Conservation (phyloP, 129 eudicot species). For the Chrysanthemum makinoi region DNA sequence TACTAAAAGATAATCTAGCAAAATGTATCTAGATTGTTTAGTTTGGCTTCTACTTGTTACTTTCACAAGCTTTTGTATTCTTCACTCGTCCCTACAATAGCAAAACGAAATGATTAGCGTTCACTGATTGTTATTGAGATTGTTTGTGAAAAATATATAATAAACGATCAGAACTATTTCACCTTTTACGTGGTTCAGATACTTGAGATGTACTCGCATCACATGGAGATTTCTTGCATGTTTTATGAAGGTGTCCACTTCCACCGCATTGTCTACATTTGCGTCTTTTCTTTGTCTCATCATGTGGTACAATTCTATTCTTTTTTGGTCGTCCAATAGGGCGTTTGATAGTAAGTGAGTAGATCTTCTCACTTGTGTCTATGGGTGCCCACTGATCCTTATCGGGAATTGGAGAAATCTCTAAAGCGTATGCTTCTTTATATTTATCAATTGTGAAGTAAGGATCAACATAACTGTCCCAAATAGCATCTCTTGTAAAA, state of each 20-base stretch:
- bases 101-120: too few relatives aligned
- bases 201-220: not conserved
- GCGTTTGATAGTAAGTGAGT: not conserved
- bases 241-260: not conserved
- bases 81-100: too few relatives aligned
- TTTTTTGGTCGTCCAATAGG: not conserved
- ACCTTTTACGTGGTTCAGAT: not conserved
- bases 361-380: not conserved
- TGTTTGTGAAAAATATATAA: too few relatives aligned
- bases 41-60: too few relatives aligned
- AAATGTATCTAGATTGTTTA: too few relatives aligned
- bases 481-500: not conserved
- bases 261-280: not conserved
- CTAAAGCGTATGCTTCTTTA: conserved; percentile 2
- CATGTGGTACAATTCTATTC: not conserved
- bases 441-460: not conserved
- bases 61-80: too few relatives aligned
- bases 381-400: not conserved
- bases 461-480: not conserved
- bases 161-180: not conserved
- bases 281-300: not conserved
- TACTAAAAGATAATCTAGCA: too few relatives aligned
- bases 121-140: too few relatives aligned
- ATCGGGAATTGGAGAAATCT: not conserved
- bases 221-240: not conserved